phyloP scores from a whole-genome alignment of 2,329 filamentous ascomycete genomes.

The Diaporthe amygdali region DNA sequence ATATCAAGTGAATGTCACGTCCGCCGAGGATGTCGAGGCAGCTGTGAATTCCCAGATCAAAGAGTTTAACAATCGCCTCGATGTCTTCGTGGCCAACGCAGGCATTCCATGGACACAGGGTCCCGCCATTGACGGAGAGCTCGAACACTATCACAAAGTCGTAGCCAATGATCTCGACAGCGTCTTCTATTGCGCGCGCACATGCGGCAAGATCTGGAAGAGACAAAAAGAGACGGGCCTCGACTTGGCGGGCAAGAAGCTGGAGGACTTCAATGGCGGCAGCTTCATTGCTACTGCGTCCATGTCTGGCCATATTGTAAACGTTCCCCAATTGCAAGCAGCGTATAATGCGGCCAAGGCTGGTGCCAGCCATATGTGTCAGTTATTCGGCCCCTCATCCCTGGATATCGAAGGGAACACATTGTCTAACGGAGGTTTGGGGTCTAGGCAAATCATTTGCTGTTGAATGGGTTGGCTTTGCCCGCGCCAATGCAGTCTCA shows the following conservation, averaged over 20 bases:
- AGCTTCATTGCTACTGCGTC: constrained; percentile 70
- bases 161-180: constrained; percentile 76
- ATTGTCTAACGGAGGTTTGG: background rate
- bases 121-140: constrained; percentile 34
- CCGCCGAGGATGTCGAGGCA: constrained; percentile 54
- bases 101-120: constrained; percentile 77
- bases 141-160: constrained; percentile 45
- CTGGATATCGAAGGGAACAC: no score
- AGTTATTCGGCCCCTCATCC: background rate
- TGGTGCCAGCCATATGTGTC: constrained; percentile 51
- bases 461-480: constrained; percentile 79
- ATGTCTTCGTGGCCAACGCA: constrained; percentile 81
- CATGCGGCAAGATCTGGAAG: constrained; percentile 72
- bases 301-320: constrained; percentile 71
- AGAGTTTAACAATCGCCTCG: constrained; percentile 77
- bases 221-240: constrained; percentile 73
- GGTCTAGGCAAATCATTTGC: constrained; percentile 64
- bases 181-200: constrained; percentile 77
- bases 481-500: constrained; percentile 73
- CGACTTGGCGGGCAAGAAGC: constrained; percentile 63
- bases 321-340: constrained; percentile 74
- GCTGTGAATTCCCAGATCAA: constrained; percentile 58
- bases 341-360: constrained; percentile 78
- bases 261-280: constrained; percentile 65
- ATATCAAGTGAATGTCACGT: constrained; percentile 66